Evolutionary conservation across 257 asterid genomes (phyloP).

Genomic region (Plantago ovata): DNA sequence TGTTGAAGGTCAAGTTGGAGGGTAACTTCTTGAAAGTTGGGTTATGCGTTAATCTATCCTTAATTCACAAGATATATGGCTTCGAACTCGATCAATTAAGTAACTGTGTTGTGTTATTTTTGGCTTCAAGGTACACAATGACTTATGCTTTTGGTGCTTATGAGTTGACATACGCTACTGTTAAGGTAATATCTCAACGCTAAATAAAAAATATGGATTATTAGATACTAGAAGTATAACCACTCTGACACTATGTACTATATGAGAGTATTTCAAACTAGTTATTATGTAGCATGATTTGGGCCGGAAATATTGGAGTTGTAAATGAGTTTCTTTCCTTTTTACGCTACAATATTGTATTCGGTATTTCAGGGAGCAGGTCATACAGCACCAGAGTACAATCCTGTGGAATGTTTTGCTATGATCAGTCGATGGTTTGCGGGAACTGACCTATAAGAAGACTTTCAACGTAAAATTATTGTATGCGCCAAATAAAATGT

Average conservation of each 20-base stretch:
- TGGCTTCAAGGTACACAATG: constrained; percentile 19
- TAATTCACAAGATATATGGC: background rate
- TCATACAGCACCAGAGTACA: constrained; percentile 25
- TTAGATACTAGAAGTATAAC: too few relatives aligned
- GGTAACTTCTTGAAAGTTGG: constrained; percentile 14
- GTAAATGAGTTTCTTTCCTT: background rate
- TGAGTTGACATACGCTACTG: constrained; percentile 34
- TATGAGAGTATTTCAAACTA: background rate
- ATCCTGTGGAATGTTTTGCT: constrained; percentile 14
- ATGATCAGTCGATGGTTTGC: constrained; percentile 22
- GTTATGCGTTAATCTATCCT: background rate
- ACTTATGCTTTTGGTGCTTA: constrained; percentile 15
- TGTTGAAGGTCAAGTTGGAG: constrained; percentile 25
- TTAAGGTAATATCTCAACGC: constrained; percentile 30
- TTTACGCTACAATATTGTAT: background rate
- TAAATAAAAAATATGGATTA: too few relatives aligned
- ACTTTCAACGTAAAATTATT: background rate
- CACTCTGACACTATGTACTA: too few relatives aligned
- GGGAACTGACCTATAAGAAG: constrained; percentile 1
- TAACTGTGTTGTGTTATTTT: background rate
- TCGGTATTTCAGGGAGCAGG: constrained; percentile 24
- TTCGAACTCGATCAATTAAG: background rate
- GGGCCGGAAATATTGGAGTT: too few relatives aligned
- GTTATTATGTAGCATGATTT: too few relatives aligned
- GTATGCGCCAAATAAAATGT: too few relatives aligned